Evolutionary conservation across 345 rosid genomes (phyloP).

Genomic region (Bruguiera gymnorhiza): DNA sequence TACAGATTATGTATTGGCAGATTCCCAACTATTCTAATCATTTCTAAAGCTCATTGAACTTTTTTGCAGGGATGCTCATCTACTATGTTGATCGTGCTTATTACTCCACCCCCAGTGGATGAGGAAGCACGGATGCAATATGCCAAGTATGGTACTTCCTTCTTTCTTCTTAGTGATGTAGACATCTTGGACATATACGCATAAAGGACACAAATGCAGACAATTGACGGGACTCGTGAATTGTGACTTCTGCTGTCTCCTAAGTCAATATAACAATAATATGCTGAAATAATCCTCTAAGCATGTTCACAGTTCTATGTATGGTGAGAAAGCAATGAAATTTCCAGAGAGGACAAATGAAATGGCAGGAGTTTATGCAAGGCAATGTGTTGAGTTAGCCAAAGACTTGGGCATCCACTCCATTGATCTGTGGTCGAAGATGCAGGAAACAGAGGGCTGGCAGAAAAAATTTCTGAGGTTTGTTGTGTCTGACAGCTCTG

Average conservation of each 20-base stretch:
- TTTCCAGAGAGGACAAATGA: slow-evolving; percentile 76
- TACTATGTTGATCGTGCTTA: slow-evolving; percentile 66
- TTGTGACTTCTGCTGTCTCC: neutral
- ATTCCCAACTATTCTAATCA: neutral
- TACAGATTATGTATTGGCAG: neutral
- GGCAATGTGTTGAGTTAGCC: slow-evolving; percentile 60
- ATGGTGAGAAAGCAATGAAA: slow-evolving; percentile 71
- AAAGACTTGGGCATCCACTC: slow-evolving; percentile 53
- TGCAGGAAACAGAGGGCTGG: slow-evolving; percentile 83
- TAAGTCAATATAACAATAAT: neutral
- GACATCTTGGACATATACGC: neutral
- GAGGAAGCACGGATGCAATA: slow-evolving; percentile 55
- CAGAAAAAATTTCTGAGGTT: slow-evolving; percentile 75
- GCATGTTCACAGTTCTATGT: slow-evolving; percentile 45
- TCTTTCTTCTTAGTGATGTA: neutral
- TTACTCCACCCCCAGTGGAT: slow-evolving; percentile 86
- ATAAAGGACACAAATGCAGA: neutral
- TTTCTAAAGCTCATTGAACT: neutral
- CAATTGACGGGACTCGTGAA: too few species aligned
- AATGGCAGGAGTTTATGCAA: slow-evolving; percentile 68
- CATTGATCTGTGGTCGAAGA: slow-evolving; percentile 79
- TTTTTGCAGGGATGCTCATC: slow-evolving; percentile 58
- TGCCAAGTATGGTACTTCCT: slow-evolving; percentile 47
- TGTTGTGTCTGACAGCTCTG: slow-evolving; percentile 15
- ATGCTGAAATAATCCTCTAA: slow-evolving; percentile 11